Percentiles rank a stretch among this genome's conserved stretches.
These are phyloP conservation scores for Stagonosporopsis cucurbitacearum DNA, from an alignment of 2,329 filamentous ascomycete genomes.

Conservation along the genomic window DNA sequence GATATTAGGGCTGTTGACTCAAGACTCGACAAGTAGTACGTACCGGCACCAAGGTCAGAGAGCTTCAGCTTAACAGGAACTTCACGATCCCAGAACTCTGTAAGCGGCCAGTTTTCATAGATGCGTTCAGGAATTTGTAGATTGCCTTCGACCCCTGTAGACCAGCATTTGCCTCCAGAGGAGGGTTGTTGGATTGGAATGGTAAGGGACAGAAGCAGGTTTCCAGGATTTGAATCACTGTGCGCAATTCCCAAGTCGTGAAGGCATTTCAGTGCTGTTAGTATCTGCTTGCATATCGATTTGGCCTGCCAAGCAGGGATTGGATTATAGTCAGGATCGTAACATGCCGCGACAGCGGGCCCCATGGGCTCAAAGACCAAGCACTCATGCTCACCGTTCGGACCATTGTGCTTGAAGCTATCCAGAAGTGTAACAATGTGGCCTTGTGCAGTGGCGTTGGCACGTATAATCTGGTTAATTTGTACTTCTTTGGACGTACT, in stretches of 20 bases:
- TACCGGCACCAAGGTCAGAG: slow-evolving; percentile 14
- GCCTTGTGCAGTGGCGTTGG: slow-evolving; percentile 8
- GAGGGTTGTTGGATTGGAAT: slow-evolving; percentile 11
- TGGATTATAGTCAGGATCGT: slow-evolving; percentile 11
- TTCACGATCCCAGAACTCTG: slow-evolving; percentile 15
- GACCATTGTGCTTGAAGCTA: slow-evolving; percentile 13
- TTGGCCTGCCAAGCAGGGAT: slow-evolving; percentile 15
- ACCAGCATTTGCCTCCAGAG: slow-evolving; percentile 11
- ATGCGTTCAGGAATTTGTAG: slow-evolving; percentile 13
- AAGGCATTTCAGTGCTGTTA: slow-evolving; percentile 16
- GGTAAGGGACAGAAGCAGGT: slow-evolving; percentile 16
- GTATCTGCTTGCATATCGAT: slow-evolving; percentile 15
- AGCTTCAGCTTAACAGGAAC: not conserved
- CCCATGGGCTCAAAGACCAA: slow-evolving; percentile 19
- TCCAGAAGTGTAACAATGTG: slow-evolving; percentile 4
- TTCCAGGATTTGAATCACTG: slow-evolving; percentile 16
- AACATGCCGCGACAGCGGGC: slow-evolving; percentile 1
- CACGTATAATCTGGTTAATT: slow-evolving; percentile 10
- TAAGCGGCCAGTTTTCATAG: slow-evolving; percentile 14
- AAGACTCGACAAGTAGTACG: slow-evolving; percentile 10
- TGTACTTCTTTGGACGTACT: slow-evolving; percentile 10
- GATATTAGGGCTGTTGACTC: slow-evolving; percentile 8
- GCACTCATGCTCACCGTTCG: slow-evolving; percentile 18
- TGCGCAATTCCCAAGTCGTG: slow-evolving; percentile 16
- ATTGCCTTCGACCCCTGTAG: slow-evolving; percentile 12